A percentile compares a stretch with the other conserved stretches of the same genome.
These are phyloP conservation scores for Groenewaldozyma salmanticensis DNA, from an alignment of 805 yeast species.

Conservation along the genomic window DNA sequence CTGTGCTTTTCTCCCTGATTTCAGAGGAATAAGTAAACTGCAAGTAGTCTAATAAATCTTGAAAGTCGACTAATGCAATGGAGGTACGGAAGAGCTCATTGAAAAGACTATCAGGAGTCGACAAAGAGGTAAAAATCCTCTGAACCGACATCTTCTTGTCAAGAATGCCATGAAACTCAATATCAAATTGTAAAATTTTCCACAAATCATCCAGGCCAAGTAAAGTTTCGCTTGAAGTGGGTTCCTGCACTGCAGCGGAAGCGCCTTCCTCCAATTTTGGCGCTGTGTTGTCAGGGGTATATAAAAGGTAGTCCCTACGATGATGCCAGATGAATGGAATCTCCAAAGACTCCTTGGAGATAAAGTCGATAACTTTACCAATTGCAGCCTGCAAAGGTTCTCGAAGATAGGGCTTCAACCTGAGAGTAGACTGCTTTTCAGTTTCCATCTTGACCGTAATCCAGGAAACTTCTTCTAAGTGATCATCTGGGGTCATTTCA, in stretches of 20 bases:
- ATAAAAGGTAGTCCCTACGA: slow-evolving; percentile 77
- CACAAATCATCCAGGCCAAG: slow-evolving; percentile 75
- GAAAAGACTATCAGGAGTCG: slow-evolving; percentile 47
- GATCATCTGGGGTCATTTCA: slow-evolving; percentile 53
- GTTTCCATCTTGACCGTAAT: slow-evolving; percentile 51
- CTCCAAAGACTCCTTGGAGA: slow-evolving; percentile 71
- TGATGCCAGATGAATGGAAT: slow-evolving; percentile 95
- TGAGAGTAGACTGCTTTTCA: slow-evolving; percentile 43
- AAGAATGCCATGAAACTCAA: slow-evolving; percentile 77
- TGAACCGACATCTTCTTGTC: slow-evolving; percentile 61
- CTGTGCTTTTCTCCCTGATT: slow-evolving; percentile 34
- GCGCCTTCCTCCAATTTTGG: slow-evolving; percentile 8
- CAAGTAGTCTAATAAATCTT: slow-evolving; percentile 77
- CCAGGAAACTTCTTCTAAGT: slow-evolving; percentile 70
- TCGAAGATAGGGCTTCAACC: slow-evolving; percentile 26
- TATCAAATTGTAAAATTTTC: slow-evolving; percentile 79
- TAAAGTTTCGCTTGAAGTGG: slow-evolving; percentile 22
- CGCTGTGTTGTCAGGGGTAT: slow-evolving; percentile 34
- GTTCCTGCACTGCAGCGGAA: slow-evolving; percentile 17
- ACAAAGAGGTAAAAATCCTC: slow-evolving; percentile 34
- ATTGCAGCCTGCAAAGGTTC: slow-evolving; percentile 54
- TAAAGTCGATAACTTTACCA: slow-evolving; percentile 56
- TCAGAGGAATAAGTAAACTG: slow-evolving; percentile 61
- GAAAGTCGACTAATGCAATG: slow-evolving; percentile 64
- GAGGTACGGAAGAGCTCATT: slow-evolving; percentile 48